Base-by-base conservation (phyloP, 2,329 filamentous ascomycete genomes). In the Alternaria sp. region DNA sequence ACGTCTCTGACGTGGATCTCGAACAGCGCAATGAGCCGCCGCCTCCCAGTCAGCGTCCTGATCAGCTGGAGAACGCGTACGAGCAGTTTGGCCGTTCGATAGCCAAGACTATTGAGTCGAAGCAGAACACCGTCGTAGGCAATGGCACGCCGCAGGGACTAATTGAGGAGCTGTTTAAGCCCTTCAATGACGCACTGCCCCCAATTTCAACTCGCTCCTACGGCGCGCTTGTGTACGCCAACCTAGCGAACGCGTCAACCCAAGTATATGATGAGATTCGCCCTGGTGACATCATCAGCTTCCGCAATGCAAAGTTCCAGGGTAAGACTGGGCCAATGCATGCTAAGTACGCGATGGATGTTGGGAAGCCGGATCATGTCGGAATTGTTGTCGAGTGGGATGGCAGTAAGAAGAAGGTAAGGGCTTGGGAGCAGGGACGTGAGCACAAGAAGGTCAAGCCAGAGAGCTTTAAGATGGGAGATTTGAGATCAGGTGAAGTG, bases 291-390 rank as follows among this genome's bases (percentile, higher is more conserved):
- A 94, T 99, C 66, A 88, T 99, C 60, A 94, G 91, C 15, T 90
- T 99, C 76, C 92, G 96, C 71, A 97, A 97, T 73, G 92, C 94
- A 43, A 92, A 90, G 69, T 97, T 99, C 82, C 93, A 97, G 80
- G 96, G 96, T 63, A 97, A 97, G 80, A 93, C 95, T 71, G 96
- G 96, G 1, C 88, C 94, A 5, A 94, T 99, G 92, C 94, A 98
- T 78, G 91, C 92, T 69, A 98, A 97, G 80, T 99, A 99, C 80
- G 90, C 86, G 53, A 84, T 89, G 56, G 96, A 99, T 71, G 92
- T 97, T 1, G 94, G 94, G 68, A 96, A 93, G 78, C 93, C 88
- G 10, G 87, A 95, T 67, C 96, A 99, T 75, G 95, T 98, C 0
- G 96, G 88, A 3, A 84, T 99, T 3, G 95, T 99, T 5, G 88